Evolutionary conservation across 225 moss, liverwort and hornwort genomes (phyloP).

Genomic region (Lunularia cruciata): DNA sequence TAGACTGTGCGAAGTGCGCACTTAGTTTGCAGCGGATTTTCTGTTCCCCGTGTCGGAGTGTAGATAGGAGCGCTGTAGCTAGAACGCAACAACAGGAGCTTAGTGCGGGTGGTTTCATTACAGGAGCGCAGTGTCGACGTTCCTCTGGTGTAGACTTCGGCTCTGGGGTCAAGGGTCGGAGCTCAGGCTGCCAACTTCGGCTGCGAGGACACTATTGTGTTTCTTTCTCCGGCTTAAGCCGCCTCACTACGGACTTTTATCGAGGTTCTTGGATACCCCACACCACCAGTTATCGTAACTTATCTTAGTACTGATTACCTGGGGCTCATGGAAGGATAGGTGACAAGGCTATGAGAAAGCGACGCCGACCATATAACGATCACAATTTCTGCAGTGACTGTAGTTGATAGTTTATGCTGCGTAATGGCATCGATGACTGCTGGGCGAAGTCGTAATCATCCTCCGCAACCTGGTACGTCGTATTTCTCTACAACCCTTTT

Average conservation of each 20-base stretch:
- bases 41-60: neutral
- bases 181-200: neutral
- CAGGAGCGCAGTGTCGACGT: neutral
- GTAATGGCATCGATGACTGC: constrained; percentile 42
- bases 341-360: constrained; percentile 31
- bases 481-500: neutral
- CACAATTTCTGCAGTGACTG: constrained; percentile 7
- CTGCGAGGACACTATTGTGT: too few species aligned
- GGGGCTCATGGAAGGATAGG: constrained; percentile 24
- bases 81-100: neutral
- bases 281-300: too few species aligned
- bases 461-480: constrained; percentile 39
- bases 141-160: neutral
- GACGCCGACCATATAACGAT: constrained; percentile 21
- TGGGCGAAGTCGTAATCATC: constrained; percentile 35
- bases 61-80: neutral
- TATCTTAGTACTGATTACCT: too few species aligned
- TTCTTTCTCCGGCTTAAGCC: too few species aligned
- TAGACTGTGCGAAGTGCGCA: neutral
- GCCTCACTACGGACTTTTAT: too few species aligned
- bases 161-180: neutral
- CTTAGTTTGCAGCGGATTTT: neutral
- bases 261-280: too few species aligned
- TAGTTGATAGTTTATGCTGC: constrained; percentile 19
- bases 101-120: neutral